phyloP scores from a whole-genome alignment of 176 grass and related monocot genomes.

The Carex cristatella region DNA sequence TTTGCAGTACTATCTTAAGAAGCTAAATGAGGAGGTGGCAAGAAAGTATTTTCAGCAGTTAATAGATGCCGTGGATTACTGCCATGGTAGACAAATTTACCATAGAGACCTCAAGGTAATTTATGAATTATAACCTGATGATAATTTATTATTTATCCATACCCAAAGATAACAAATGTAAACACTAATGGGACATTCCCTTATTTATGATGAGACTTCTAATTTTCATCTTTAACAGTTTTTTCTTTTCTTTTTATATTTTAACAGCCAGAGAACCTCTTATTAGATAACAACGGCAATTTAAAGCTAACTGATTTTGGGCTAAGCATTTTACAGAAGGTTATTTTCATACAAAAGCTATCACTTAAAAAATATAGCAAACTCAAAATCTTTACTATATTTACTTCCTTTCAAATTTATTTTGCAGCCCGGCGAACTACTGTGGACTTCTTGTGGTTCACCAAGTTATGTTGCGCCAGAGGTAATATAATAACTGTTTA shows the following conservation, averaged over 20 bases:
- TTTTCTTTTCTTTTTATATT: conserved; percentile 10
- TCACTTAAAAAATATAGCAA: not conserved
- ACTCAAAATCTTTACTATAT: not conserved
- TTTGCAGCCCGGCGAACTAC: conserved; percentile 48
- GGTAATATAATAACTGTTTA: conserved; percentile 31
- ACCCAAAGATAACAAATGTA: not conserved
- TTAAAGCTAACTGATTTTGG: conserved; percentile 81
- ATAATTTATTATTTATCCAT: not conserved
- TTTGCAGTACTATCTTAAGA: conserved; percentile 45
- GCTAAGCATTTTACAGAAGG: conserved; percentile 45
- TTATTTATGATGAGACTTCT: not conserved
- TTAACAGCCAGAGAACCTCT: conserved; percentile 63
- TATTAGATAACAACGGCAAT: conserved; percentile 56
- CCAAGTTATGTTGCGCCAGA: conserved; percentile 76
- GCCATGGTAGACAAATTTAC: conserved; percentile 51
- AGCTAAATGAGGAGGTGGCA: conserved; percentile 44
- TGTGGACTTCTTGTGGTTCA: conserved; percentile 62
- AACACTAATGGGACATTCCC: not conserved
- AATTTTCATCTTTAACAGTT: not conserved
- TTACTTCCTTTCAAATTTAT: not conserved
- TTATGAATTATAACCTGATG: not conserved
- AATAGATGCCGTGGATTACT: conserved; percentile 75
- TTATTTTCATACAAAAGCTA: not conserved
- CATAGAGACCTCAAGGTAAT: conserved; percentile 77
- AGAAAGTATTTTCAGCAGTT: conserved; percentile 82